Base-by-base conservation (phyloP, 805 yeast species). In the Maudiozyma barnettii region DNA sequence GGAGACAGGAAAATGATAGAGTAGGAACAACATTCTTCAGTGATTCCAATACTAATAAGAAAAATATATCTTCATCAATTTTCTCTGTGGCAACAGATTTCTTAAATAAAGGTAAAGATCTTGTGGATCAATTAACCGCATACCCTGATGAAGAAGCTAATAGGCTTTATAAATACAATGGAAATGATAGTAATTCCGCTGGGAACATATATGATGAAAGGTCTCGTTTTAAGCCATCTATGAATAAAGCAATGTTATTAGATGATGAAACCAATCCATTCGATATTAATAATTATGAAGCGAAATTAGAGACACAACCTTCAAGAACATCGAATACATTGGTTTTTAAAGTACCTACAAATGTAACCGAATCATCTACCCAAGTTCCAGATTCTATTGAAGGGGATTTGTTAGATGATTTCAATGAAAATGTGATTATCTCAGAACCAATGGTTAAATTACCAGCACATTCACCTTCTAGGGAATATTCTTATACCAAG, bases 51-150 rank as follows among this genome's bases (percentile, higher is more conserved):
- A 37, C 41, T 9, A 40, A 43, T 4, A 49, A 40, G 14, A 45
- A 47, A 30, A 43, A 29, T 7, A 43, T 29, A 29, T 41, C 23
- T 12, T 14, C 26, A 9, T 45, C 47, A 21, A 31, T 64, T 2
- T 54, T 61, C 23, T 50, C 60, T 6, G 48, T 58, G 47, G 68
- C 67, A 1, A 49, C 62, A 2, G 53, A 54, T 26, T 43, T 66
- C 21, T 49, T 66, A 18, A 59, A 53, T 45, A 65, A 56, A 48
- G 65, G 71, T 8, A 66, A 64, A 39, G 54, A 59, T 13, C 50
- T 61, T 26, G 52, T 67, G 23, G 63, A 61, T 44, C 56, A 57
- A 35, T 44, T 54, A 19, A 51, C 58, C 4, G 49, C 52, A 5
- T 55, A 48, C 37, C 60, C 56, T 3, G 60, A 59, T 7, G 62